A percentile compares a stretch with the other conserved stretches of the same genome.
phyloP scores from a whole-genome alignment of 2,329 filamentous ascomycete species.

The Fusarium newnesense region DNA sequence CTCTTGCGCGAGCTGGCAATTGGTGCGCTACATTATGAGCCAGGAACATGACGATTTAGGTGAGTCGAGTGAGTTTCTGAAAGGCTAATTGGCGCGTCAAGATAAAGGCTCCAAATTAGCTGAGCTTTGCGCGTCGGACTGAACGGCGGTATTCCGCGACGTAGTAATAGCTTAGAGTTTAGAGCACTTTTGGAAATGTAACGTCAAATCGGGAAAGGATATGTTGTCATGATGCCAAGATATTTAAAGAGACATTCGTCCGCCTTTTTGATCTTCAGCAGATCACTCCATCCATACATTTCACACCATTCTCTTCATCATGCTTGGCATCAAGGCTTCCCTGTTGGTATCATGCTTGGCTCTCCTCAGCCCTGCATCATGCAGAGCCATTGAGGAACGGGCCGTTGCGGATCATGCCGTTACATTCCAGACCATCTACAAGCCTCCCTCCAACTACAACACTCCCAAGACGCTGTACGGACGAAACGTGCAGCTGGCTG shows the following conservation, averaged over 20 bases:
- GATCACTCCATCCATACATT: neutral
- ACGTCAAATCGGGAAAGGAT: neutral
- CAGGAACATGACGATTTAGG: neutral
- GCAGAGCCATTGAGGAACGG: slow-evolving; percentile 7
- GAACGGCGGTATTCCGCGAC: neutral
- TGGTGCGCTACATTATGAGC: neutral
- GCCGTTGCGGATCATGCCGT: slow-evolving; percentile 8
- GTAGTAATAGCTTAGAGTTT: neutral
- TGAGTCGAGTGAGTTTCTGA: rapidly evolving
- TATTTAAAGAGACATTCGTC: neutral
- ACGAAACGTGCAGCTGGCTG: neutral
- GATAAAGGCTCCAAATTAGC: rapidly evolving
- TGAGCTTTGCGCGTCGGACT: neutral
- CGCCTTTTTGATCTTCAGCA: rapidly evolving
- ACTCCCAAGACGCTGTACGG: neutral
- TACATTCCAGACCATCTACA: neutral
- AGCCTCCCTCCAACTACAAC: neutral
- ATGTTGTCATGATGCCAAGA: neutral
- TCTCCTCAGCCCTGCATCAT: neutral
- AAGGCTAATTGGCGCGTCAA: neutral
- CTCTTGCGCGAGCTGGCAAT: neutral
- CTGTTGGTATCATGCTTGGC: slow-evolving; percentile 10
- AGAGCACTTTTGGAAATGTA: neutral
- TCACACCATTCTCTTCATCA: neutral
- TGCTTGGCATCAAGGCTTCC: slow-evolving; percentile 16